Base-by-base conservation (phyloP, 2,329 filamentous ascomycete species). In the Penicillium sp. region DNA sequence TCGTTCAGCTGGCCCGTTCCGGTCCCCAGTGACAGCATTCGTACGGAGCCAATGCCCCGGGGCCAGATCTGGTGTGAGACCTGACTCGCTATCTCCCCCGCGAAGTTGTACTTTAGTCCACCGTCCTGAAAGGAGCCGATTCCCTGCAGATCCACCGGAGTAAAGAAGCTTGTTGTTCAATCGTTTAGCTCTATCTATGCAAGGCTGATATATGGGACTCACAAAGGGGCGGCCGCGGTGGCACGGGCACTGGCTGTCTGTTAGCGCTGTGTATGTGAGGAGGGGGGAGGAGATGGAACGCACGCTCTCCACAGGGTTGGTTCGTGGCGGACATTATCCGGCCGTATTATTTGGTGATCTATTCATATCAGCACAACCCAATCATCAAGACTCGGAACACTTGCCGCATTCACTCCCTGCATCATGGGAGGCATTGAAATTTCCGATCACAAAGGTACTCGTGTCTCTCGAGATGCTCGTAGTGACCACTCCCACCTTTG, bases 161-260 rank as follows among this genome's bases (percentile, higher is more conserved):
- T 48, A n/a, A n/a, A n/a, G n/a, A n/a, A n/a, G n/a, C n/a, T n/a
- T n/a, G n/a, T n/a, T n/a, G n/a, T n/a, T n/a, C 44, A 39, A n/a
- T n/a, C n/a, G n/a, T n/a, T 45, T 15, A 44, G 32, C 15, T 18
- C 34, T 7, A 25, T 14, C 19, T 7, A 3, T 18, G 13, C 11
- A 30, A 25, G 10, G 13, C 20, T 26, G 33, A 33, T 26, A 5
- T 4, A 41, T 23, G 10, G 8, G 14, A 43, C 35, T 33, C 34
- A 56, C 35, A 52, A 54, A 14, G 44, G 45, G 4, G 51, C 47
- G 3, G 50, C 45, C 8, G 53, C 41, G 4, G 45, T 56, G 10
- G 48, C 53, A 33, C 53, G 47, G 13, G 25, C 53, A 10, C 48
- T 56, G 31, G 13, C 9, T 27, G 1, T 23, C 11, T 21, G 27